Conservation (phyloP, 208 protist species). For the Trypanosomatidae sp. region DNA sequence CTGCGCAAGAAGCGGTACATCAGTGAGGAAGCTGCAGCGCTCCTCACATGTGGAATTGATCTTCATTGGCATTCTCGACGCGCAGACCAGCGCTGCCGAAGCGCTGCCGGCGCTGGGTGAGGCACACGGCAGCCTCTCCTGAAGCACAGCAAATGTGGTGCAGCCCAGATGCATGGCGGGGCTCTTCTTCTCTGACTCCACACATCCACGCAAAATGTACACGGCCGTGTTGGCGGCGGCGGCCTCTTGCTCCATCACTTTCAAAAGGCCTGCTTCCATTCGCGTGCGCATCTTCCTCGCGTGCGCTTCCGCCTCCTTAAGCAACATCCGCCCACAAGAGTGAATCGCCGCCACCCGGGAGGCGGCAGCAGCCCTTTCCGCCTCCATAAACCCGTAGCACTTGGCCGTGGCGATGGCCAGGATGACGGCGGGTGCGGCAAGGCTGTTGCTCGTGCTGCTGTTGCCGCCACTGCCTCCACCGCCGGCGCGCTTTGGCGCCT, state of each 20-base stretch:
- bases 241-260: slow-evolving; percentile 47
- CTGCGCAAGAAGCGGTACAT: slow-evolving; percentile 56
- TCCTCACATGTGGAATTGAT: slow-evolving; percentile 4
- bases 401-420: slow-evolving; percentile 27
- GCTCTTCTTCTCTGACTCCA: slow-evolving; percentile 67
- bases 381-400: slow-evolving; percentile 32
- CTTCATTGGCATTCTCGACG: neutral
- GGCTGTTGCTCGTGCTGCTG: neutral
- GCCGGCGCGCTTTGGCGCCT: slow-evolving; percentile 38
- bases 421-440: slow-evolving; percentile 7
- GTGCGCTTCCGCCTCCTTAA: slow-evolving; percentile 29
- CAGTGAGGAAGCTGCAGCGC: slow-evolving; percentile 60
- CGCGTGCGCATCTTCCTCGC: slow-evolving; percentile 20
- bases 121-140: neutral
- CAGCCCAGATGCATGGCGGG: slow-evolving; percentile 80
- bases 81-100: neutral
- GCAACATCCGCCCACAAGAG: slow-evolving; percentile 16
- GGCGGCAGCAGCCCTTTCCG: slow-evolving; percentile 11
- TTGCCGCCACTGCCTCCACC: slow-evolving; percentile 13
- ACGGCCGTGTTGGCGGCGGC: slow-evolving; percentile 83
- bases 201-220: slow-evolving; percentile 68
- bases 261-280: slow-evolving; percentile 33
- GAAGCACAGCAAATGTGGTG: slow-evolving; percentile 67
- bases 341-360: slow-evolving; percentile 17
- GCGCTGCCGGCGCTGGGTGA: neutral